Evolutionary conservation across 2,329 filamentous ascomycete species (phyloP).

Genomic region (Diaporthe sp.): DNA sequence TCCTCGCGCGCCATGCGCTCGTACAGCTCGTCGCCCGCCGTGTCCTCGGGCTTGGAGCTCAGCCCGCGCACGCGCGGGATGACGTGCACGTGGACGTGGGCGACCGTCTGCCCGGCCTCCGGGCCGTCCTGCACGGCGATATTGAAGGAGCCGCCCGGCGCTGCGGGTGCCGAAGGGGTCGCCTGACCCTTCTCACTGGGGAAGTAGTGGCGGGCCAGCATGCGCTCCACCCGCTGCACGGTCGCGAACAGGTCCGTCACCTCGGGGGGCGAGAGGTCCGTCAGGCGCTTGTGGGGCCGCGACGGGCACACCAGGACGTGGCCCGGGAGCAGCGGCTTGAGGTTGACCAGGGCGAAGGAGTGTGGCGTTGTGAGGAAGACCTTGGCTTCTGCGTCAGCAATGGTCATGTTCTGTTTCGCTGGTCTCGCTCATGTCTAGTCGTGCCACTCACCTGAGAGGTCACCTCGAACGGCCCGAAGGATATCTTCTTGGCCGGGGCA

Average conservation of each 20-base stretch:
- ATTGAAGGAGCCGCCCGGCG: constrained; percentile 78
- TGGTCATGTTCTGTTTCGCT: no score
- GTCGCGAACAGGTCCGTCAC: constrained; percentile 87
- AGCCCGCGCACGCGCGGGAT: constrained; percentile 79
- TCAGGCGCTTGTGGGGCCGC: constrained; percentile 77
- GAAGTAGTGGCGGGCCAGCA: constrained; percentile 75
- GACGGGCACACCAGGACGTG: constrained; percentile 92
- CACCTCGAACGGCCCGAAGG: constrained; percentile 84
- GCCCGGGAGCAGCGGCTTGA: constrained; percentile 93
- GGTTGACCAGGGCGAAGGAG: constrained; percentile 92
- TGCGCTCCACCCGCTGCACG: constrained; percentile 84
- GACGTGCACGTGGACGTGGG: constrained; percentile 93
- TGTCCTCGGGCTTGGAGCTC: constrained; percentile 55
- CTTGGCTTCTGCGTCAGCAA: constrained; percentile 58
- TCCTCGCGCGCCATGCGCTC: constrained; percentile 85
- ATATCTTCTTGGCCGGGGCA: constrained; percentile 54
- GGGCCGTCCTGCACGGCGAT: constrained; percentile 94
- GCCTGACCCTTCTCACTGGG: constrained; percentile 3
- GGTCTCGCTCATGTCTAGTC: neutral
- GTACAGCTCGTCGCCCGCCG: constrained; percentile 81
- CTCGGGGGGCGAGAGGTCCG: constrained; percentile 80
- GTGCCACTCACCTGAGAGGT: constrained; percentile 74
- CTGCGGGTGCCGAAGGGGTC: no score
- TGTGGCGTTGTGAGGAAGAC: constrained; percentile 87
- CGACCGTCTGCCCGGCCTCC: constrained; percentile 92